These are phyloP conservation scores for Podaxis sp. DNA, from an alignment of 768 basidiomycete species.

Conservation along the genomic window DNA sequence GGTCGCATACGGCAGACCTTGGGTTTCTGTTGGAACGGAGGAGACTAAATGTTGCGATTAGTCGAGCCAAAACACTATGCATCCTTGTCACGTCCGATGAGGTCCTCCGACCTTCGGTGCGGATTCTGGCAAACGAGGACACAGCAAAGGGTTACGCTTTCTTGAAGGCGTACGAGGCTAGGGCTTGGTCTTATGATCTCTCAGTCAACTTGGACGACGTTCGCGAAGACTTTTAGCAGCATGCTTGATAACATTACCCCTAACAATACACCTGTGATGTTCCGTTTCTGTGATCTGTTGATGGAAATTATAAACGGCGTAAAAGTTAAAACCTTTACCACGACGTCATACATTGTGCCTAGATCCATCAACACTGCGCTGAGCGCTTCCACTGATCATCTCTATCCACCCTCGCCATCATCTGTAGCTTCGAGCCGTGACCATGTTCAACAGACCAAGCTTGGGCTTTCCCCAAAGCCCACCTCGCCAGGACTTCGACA, in stretches of 20 bases:
- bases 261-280: not conserved
- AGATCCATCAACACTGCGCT: not conserved
- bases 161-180: slow-evolving; percentile 46
- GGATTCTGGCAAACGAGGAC: slow-evolving; percentile 42
- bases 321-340: not conserved
- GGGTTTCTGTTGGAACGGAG: slow-evolving; percentile 47
- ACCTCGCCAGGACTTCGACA: slow-evolving; percentile 45
- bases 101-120: slow-evolving; percentile 46
- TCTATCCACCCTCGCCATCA: not conserved
- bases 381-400: not conserved
- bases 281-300: not conserved
- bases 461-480: slow-evolving; percentile 11
- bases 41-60: slow-evolving; percentile 52
- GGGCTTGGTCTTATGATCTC: slow-evolving; percentile 45
- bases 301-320: not conserved
- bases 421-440: not conserved
- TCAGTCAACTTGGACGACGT: slow-evolving; percentile 36
- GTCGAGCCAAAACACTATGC: slow-evolving; percentile 51
- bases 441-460: slow-evolving; percentile 8
- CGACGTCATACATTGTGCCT: not conserved
- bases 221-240: slow-evolving; percentile 7
- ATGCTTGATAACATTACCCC: not conserved
- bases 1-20: slow-evolving; percentile 34
- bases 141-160: slow-evolving; percentile 48
- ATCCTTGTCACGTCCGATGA: slow-evolving; percentile 44